Percentiles rank a stretch among this genome's conserved stretches.
Conservation (phyloP, 2,329 filamentous ascomycete genomes). For the Acephala macrosclerotiorum region DNA sequence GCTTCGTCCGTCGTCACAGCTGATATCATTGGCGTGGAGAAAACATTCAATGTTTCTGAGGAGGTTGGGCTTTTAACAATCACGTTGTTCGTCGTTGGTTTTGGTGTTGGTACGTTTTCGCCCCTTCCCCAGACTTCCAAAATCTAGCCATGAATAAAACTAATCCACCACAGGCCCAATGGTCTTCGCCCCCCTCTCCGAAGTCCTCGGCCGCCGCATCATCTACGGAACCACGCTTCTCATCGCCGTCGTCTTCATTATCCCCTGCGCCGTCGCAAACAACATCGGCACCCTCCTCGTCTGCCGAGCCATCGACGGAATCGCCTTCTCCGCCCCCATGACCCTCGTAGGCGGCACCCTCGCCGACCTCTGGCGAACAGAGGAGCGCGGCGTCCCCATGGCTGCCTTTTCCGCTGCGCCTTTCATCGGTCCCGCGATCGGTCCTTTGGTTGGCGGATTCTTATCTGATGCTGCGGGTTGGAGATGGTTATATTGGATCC, state of each 20-base stretch:
- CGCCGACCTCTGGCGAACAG: slow-evolving; percentile 83
- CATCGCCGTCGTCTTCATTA: slow-evolving; percentile 78
- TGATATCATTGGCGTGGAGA: slow-evolving; percentile 69
- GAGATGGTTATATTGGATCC: slow-evolving; percentile 89
- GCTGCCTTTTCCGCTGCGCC: slow-evolving; percentile 84
- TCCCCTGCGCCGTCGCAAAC: slow-evolving; percentile 78
- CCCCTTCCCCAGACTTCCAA: background rate
- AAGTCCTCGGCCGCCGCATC: slow-evolving; percentile 74
- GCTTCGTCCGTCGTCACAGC: slow-evolving; percentile 80
- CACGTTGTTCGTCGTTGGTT: slow-evolving; percentile 81
- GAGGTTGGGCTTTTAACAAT: slow-evolving; percentile 78
- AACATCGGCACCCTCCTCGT: slow-evolving; percentile 81
- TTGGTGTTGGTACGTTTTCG: slow-evolving; percentile 70
- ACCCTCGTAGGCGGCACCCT: slow-evolving; percentile 84
- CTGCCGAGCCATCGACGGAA: slow-evolving; percentile 79
- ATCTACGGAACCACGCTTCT: slow-evolving; percentile 61
- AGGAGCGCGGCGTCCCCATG: slow-evolving; percentile 88
- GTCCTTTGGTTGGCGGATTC: slow-evolving; percentile 80
- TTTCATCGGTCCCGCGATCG: slow-evolving; percentile 81
- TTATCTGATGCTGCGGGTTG: slow-evolving; percentile 74
- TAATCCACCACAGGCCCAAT: slow-evolving; percentile 66
- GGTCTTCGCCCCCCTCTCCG: slow-evolving; percentile 79
- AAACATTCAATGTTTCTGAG: slow-evolving; percentile 71
- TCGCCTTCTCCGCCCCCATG: slow-evolving; percentile 87
- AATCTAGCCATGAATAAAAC: background rate